Conservation (phyloP, 306 rosid species). For the Castanospermum australe region DNA sequence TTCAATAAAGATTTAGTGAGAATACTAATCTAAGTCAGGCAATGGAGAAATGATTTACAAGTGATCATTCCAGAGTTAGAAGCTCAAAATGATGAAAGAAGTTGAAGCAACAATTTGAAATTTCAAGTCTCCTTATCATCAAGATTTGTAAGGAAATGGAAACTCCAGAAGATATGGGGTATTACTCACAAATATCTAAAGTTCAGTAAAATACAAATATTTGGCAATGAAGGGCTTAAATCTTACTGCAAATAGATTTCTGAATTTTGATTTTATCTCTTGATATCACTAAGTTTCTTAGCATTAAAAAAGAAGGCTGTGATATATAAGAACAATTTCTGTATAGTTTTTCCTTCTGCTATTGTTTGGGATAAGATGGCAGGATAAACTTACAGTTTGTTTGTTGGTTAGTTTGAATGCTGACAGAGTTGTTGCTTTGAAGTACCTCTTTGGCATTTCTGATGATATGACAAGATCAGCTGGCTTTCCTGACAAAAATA, state of each 20-base stretch:
- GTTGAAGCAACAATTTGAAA: neutral
- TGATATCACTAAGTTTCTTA: slow-evolving; percentile 4
- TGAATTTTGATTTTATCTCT: neutral
- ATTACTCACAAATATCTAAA: neutral
- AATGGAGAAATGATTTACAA: no score
- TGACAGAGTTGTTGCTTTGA: slow-evolving; percentile 69
- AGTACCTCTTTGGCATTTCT: slow-evolving; percentile 76
- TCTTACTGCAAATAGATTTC: neutral
- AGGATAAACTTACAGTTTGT: slow-evolving; percentile 42
- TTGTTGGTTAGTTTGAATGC: slow-evolving; percentile 65
- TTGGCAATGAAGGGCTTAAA: neutral
- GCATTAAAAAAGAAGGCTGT: neutral
- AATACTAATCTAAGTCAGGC: neutral
- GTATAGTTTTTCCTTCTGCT: neutral
- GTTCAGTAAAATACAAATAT: neutral
- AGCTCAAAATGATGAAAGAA: neutral
- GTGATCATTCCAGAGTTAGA: neutral
- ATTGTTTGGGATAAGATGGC: slow-evolving; percentile 20
- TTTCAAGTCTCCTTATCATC: neutral
- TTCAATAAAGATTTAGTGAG: neutral
- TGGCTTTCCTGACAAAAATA: slow-evolving; percentile 64
- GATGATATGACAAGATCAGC: slow-evolving; percentile 51
- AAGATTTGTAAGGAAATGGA: neutral
- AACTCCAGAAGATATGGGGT: neutral
- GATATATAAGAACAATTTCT: neutral